Base-by-base conservation (phyloP, 768 basidiomycete species). In the Tylopilus felleus region DNA sequence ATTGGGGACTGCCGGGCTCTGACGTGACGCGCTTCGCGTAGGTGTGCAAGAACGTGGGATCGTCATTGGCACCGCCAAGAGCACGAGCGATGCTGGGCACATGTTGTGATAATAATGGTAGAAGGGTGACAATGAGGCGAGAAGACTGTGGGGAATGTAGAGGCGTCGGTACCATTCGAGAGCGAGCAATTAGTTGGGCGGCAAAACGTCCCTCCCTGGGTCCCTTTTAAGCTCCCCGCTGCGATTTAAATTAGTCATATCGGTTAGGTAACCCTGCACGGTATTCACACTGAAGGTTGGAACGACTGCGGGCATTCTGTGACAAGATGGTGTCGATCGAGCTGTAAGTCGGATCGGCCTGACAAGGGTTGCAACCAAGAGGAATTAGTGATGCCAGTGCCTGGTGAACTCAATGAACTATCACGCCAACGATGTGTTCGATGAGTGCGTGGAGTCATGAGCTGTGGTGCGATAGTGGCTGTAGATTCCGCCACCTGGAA, bases 81-180 rank as follows among this genome's bases (percentile, higher is more conserved):
- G 13, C 57, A 36, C 66, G 74, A 60, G 75, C 52, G 53, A 78
- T 53, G 52, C 62, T 67, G 58, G 74, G 74, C 52, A 72, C 80
- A 80, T 81, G 67, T 60, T 78, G 75, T 1, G 72, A 69, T 8
- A 69, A 59, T 53, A 80, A 40, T 14, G 80, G 77, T 57, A 78
- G 56, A 52, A 78, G 64, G 57, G 77, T 67, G 52, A 76, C 72
- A 51, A 79, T 61, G 55, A 77, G 72, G 57, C 76, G 79, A 54
- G 79, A 71, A 53, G 77, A 75, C 53, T 66, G 69, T 53, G 65
- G 56, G 29, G 68, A 67, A 51, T 60, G 63, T 21, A 64, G 48
- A 41, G 68, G 71, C 51, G 69, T 56, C n/a, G 71, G 71, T 65
- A 69, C 72, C 73, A 74, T 74, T 73, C 73, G 72, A 69, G 58